Percentiles rank a stretch among this genome's conserved stretches.
phyloP scores from a whole-genome alignment of 1,139 yeast species.

The Protomyces macrosporus region DNA sequence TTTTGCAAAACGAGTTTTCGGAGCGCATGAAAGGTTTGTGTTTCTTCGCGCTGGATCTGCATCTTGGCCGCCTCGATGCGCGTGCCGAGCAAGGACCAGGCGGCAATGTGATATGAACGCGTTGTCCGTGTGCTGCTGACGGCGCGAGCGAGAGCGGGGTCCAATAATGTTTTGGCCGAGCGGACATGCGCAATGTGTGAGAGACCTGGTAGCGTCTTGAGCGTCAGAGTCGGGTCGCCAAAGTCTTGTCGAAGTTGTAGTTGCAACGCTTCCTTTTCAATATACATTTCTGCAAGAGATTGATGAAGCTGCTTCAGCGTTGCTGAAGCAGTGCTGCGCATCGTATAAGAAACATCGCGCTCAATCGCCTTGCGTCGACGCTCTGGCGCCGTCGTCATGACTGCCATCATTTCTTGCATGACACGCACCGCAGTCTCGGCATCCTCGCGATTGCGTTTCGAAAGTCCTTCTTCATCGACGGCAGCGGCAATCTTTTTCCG shows the following conservation, averaged over 20 bases:
- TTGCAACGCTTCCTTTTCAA: conserved; percentile 31
- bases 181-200: conserved; percentile 27
- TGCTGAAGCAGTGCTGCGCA: conserved; percentile 17
- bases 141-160: conserved; percentile 3
- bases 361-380: conserved; percentile 19
- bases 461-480: conserved; percentile 37
- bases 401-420: conserved; percentile 18
- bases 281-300: conserved; percentile 32
- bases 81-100: conserved; percentile 38
- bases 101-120: conserved; percentile 27
- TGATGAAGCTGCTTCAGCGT: conserved; percentile 34
- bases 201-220: conserved; percentile 24
- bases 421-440: conserved; percentile 31
- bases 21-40: conserved; percentile 44
- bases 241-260: conserved; percentile 28
- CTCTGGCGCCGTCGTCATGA: background rate
- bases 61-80: conserved; percentile 35
- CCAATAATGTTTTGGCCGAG: background rate
- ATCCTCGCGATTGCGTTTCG: conserved; percentile 30
- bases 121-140: conserved; percentile 20
- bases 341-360: conserved; percentile 16
- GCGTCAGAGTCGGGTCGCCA: conserved; percentile 11
- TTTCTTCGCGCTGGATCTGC: conserved; percentile 43
- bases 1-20: conserved; percentile 42
- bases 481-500: conserved; percentile 36